Base-by-base conservation (phyloP, 2,329 filamentous ascomycete species). In the Penicillium sclerotiorum region DNA sequence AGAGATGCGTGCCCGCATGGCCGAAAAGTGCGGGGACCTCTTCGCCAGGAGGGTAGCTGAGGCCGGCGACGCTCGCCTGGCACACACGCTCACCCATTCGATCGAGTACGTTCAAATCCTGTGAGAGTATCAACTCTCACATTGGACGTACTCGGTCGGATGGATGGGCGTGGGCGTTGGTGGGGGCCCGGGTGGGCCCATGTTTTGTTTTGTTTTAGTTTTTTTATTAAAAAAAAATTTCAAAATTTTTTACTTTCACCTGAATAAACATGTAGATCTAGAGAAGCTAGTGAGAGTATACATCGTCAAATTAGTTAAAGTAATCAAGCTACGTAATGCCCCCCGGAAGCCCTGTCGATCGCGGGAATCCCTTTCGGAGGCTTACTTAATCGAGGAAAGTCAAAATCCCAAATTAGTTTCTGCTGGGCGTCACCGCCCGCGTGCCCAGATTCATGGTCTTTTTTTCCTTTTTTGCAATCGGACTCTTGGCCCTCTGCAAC, bases 11-110 rank as follows among this genome's bases (percentile, higher is more conserved):
- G 60, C 61, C n/a, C 64, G 61, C 41, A 50, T 78, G 32, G 56
- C 48, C 21, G 70, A 66, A 13, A 74, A 71, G 54, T 61, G 78
- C 25, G 76, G 76, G 13, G 65, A 70, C 17, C 58, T 77, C 17
- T 59, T 77, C 43, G 74, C 72, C 4, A 53, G 55, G 9, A 70
- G 64, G 52, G 73, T 78, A 37, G 65, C 67, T 28, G 73, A 76
- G 35, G 61, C 66, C 28, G 70, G 72, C 8, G 68, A 75, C 42
- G 63, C 70, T 13, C 66, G 67, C 40, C 54, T 77, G 50, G 73
- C 69, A 21, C 69, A 69, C 56, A 63, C 67, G 5, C 66, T 77
- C 51, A 51, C 76, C 40, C 64, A 28, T 54, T n/a, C n/a, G n/a
- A n/a, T n/a, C n/a, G n/a, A n/a, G n/a, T n/a, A n/a, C n/a, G n/a